Base-by-base conservation (phyloP, 306 rosid genomes). In the Lotus japonicus region DNA sequence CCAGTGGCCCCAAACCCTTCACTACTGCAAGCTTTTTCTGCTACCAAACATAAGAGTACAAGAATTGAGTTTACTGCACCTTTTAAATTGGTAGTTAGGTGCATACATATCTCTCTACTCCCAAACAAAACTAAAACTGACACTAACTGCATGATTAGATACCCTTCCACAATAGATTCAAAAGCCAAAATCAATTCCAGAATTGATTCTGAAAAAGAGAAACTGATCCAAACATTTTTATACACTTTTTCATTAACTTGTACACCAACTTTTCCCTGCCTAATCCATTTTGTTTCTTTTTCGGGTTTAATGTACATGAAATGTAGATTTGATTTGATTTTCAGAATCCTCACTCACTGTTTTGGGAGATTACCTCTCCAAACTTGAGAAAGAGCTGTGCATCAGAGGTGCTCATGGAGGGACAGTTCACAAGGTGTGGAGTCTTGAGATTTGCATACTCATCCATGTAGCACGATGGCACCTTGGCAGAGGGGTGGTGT, bases 351-450 rank as follows among this genome's bases (percentile, higher is more conserved):
- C 80, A 84, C 77, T 74, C 87, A 36, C 95, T 92, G 82, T 87
- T 89, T 44, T 85, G 96, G 48, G 98, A 87, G 66, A 92, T 92
- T 46, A 92, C 98, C 85, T 92, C 98, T 42, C 98, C 96, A 42
- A 92, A 92, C 74, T 92, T 89, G 59, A 89, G 88, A 72, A 92
- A 92, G 31, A 89, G 92, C 49, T 89, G 98, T 0, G 96, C 98
- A 56, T 92, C 96, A 1, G 96, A 89, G 53, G 95, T 82, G 74
- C 98, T 92, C 92, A 92, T 89, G 9, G 98, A 87, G 7, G 96
- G 83, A 76, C 89, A 89, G 31, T 87, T 87, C 58, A 87, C 79
- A 79, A 89, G 16, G 72, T 92, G 90, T 0, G 95, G 92, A 3
- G 90, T 81, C 82, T 87, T 87, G 78, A 92, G 83, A 58, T 89